Conservation (phyloP, 495 filamentous ascomycete genomes). For the Glonium stellatum region DNA sequence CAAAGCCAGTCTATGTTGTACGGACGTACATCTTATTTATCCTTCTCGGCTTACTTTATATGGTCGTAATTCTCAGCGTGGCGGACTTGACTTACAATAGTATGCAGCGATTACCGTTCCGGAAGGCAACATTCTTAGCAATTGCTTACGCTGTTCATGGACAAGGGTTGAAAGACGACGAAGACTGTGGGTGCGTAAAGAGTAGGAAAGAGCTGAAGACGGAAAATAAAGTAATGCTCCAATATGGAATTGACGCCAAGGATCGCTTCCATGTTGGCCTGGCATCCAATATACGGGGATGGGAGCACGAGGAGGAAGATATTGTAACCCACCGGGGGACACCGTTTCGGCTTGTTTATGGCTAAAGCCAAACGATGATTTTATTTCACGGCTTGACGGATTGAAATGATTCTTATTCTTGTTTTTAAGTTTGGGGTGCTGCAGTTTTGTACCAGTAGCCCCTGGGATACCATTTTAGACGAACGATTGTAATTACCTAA, state of each 20-base stretch:
- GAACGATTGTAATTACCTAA: too few relatives aligned
- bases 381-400: too few relatives aligned
- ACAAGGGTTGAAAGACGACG: slow-evolving; percentile 1
- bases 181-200: slow-evolving; percentile 8
- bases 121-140: slow-evolving; percentile 11
- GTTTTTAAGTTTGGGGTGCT: too few relatives aligned
- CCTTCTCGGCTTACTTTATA: background rate
- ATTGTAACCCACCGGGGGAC: background rate
- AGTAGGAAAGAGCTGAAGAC: slow-evolving; percentile 5
- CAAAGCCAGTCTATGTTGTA: slow-evolving; percentile 4
- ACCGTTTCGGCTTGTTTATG: background rate
- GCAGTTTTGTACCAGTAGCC: too few relatives aligned
- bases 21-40: slow-evolving; percentile 1
- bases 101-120: slow-evolving; percentile 2
- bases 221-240: background rate
- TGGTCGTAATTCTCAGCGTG: slow-evolving; percentile 1
- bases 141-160: slow-evolving; percentile 15
- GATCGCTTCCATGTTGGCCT: slow-evolving; percentile 12
- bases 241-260: slow-evolving; percentile 9
- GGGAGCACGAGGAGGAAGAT: background rate
- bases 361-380: too few relatives aligned
- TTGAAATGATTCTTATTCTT: too few relatives aligned
- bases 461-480: too few relatives aligned
- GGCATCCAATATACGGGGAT: slow-evolving; percentile 1
- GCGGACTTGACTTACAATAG: slow-evolving; percentile 4